phyloP scores from a whole-genome alignment of 2,329 filamentous ascomycete genomes.

The Ploettnerulaceae sp. region DNA sequence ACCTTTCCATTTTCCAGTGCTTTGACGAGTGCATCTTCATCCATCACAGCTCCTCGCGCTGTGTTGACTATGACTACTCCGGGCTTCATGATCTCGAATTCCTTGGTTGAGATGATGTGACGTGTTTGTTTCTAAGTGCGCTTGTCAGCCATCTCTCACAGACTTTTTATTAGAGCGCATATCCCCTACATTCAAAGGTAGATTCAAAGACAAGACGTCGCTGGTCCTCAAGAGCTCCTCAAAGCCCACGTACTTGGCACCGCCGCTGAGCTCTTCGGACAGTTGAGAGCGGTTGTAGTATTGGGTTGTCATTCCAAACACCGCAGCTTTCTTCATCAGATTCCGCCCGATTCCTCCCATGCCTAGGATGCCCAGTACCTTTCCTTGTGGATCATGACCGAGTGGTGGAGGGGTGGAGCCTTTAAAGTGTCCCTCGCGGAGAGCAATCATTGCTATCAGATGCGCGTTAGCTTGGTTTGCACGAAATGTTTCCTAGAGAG shows the following conservation, averaged over 20 bases:
- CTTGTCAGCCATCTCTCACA: background rate
- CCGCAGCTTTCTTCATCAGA: conserved; percentile 66
- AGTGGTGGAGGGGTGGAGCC: conserved; percentile 52
- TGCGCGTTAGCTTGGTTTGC: background rate
- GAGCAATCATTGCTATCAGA: conserved; percentile 49
- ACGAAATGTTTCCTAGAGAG: background rate
- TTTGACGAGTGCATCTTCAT: conserved; percentile 72
- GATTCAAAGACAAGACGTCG: conserved; percentile 75
- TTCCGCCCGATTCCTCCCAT: conserved; percentile 85
- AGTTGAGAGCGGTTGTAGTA: conserved; percentile 70
- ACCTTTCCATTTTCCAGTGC: conserved; percentile 68
- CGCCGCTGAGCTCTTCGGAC: conserved; percentile 46
- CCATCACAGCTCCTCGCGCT: conserved; percentile 75
- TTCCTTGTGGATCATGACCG: conserved; percentile 75
- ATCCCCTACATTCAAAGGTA: conserved; percentile 77
- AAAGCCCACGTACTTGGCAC: conserved; percentile 65
- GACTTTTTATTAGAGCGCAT: background rate
- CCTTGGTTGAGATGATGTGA: conserved; percentile 66
- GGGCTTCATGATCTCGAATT: conserved; percentile 74
- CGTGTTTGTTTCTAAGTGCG: conserved; percentile 51
- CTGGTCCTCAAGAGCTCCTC: conserved; percentile 65
- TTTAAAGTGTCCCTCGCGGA: conserved; percentile 65
- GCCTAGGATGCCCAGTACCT: conserved; percentile 73
- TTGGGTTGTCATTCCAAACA: conserved; percentile 69
- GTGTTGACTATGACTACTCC: conserved; percentile 78